phyloP scores from a whole-genome alignment of 768 basidiomycete genomes.

The Nidularia sp. region DNA sequence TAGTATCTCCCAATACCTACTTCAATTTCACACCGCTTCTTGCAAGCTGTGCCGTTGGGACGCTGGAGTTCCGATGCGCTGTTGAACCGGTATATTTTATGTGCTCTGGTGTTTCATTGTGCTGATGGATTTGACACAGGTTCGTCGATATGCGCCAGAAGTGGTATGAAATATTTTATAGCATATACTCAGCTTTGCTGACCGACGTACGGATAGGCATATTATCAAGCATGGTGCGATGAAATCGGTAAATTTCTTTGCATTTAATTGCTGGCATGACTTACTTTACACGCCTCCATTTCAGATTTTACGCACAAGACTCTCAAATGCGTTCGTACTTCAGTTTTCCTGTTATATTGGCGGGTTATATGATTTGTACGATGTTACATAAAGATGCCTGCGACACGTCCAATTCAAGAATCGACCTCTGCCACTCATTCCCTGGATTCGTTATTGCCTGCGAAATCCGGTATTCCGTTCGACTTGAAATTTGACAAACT shows the following conservation, averaged over 20 bases:
- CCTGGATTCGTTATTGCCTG: constrained; percentile 2
- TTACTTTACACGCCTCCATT: neutral
- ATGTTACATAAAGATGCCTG: constrained; percentile 46
- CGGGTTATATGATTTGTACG: neutral
- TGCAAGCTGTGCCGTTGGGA: constrained; percentile 74
- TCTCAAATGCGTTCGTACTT: constrained; percentile 51
- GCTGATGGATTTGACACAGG: constrained; percentile 22
- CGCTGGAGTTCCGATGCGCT: constrained; percentile 77
- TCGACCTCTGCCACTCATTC: neutral
- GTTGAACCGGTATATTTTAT: constrained; percentile 65
- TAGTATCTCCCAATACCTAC: constrained; percentile 64
- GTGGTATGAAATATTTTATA: constrained; percentile 32
- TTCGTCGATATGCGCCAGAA: constrained; percentile 52
- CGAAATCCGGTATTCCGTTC: constrained; percentile 32
- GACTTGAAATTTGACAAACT: constrained; percentile 73
- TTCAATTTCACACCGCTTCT: constrained; percentile 70
- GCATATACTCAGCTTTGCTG: neutral
- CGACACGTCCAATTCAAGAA: constrained; percentile 38
- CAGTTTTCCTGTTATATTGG: neutral
- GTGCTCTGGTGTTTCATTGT: neutral
- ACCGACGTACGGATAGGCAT: constrained; percentile 31
- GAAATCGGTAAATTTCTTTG: constrained; percentile 42
- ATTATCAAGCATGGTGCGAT: constrained; percentile 78
- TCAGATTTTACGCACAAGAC: constrained; percentile 59
- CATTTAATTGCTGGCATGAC: neutral